Conservation (phyloP, 2,329 filamentous ascomycete genomes). For the Pseudogymnoascus destructans region DNA sequence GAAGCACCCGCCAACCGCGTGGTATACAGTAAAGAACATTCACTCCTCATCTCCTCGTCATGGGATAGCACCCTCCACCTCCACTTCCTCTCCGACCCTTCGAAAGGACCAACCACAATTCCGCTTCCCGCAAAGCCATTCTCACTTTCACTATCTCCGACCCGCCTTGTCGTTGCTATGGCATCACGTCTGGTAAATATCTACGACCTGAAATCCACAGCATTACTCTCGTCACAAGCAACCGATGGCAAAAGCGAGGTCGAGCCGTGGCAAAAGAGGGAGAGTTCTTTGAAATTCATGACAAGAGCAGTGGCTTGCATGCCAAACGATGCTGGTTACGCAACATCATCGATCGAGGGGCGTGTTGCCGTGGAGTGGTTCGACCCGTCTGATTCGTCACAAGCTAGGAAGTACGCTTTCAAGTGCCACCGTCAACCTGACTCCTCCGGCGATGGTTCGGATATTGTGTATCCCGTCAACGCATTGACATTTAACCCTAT, state of each 20-base stretch:
- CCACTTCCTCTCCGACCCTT: slow-evolving; percentile 47
- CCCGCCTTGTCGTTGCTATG: slow-evolving; percentile 92
- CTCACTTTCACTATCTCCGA: slow-evolving; percentile 61
- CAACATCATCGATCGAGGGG: slow-evolving; percentile 84
- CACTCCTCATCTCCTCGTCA: slow-evolving; percentile 73
- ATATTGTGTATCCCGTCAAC: slow-evolving; percentile 63
- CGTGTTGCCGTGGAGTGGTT: slow-evolving; percentile 97
- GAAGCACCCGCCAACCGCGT: slow-evolving; percentile 67
- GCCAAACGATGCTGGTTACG: slow-evolving; percentile 92
- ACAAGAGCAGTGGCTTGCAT: slow-evolving; percentile 88
- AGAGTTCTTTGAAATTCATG: slow-evolving; percentile 92
- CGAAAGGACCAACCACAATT: slow-evolving; percentile 47
- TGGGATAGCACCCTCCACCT: slow-evolving; percentile 90
- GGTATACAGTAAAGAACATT: slow-evolving; percentile 64
- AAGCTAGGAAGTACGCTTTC: slow-evolving; percentile 93
- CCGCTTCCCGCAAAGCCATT: slow-evolving; percentile 77
- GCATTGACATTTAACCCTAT: slow-evolving; percentile 57
- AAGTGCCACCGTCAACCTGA: slow-evolving; percentile 84
- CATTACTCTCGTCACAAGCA: slow-evolving; percentile 39
- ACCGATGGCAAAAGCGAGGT: slow-evolving; percentile 35
- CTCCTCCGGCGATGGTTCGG: slow-evolving; percentile 42
- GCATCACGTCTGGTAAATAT: slow-evolving; percentile 85
- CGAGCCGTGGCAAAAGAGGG: slow-evolving; percentile 82
- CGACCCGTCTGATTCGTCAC: slow-evolving; percentile 73
- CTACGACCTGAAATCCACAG: slow-evolving; percentile 68